Conservation (phyloP, 78 protist species). For the Cyanophora paradoxa region DNA sequence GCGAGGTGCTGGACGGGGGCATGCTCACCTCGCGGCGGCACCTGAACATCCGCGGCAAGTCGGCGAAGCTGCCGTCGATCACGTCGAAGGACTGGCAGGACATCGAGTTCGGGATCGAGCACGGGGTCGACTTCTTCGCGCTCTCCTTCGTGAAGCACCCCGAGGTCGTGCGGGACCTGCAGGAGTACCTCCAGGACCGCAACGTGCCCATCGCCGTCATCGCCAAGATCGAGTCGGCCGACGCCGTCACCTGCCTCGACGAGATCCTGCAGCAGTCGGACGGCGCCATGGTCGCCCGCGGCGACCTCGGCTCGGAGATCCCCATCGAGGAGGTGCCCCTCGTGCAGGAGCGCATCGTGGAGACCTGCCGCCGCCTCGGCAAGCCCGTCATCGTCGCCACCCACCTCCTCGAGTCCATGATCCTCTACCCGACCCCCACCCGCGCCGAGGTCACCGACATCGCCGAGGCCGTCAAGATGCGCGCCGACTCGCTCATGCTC, state of each 20-base stretch:
- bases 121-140: conserved; percentile 52
- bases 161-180: conserved; percentile 34
- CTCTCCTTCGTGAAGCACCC: conserved; percentile 62
- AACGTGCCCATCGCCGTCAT: conserved; percentile 41
- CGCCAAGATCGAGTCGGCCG: conserved; percentile 67
- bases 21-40: conserved; percentile 42
- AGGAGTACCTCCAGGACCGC: conserved; percentile 19
- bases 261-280: conserved; percentile 45
- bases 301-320: conserved; percentile 73
- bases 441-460: too few species aligned
- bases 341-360: conserved; percentile 86
- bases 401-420: conserved; percentile 89
- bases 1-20: conserved; percentile 28
- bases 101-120: conserved; percentile 27
- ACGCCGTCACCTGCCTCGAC: conserved; percentile 53
- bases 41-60: conserved; percentile 54
- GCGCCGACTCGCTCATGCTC: too few species aligned
- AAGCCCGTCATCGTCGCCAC: conserved; percentile 92
- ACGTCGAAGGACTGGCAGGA: conserved; percentile 48
- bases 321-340: conserved; percentile 45
- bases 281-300: conserved; percentile 85
- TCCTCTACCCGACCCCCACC: too few species aligned
- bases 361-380: conserved; percentile 45
- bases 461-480: too few species aligned
- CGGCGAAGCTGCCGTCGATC: conserved; percentile 48